Evolutionary conservation across 352 stramenopile genomes (phyloP).

Genomic region (Globisporangium barbulae): DNA sequence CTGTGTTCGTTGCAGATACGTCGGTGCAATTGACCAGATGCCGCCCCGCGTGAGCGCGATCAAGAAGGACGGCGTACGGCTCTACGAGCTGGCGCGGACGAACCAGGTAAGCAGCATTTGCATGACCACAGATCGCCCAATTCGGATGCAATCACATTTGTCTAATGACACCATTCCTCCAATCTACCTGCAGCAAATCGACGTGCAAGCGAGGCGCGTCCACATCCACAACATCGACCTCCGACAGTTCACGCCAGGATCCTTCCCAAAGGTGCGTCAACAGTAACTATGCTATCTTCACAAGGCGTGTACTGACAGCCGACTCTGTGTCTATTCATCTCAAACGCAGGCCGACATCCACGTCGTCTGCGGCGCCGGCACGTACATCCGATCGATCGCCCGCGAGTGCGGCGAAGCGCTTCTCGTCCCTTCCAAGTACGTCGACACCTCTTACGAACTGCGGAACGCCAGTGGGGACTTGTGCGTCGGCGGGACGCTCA

Average conservation of each 20-base stretch:
- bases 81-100: constrained; percentile 68
- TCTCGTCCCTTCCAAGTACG: constrained; percentile 25
- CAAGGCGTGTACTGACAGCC: background rate
- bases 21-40: constrained; percentile 72
- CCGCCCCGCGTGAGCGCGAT: constrained; percentile 79
- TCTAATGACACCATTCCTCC: background rate
- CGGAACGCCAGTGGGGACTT: constrained; percentile 33
- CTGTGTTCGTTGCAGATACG: constrained; percentile 40
- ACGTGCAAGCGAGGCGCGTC: constrained; percentile 57
- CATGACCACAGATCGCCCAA: background rate
- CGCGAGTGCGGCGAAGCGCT: constrained; percentile 77
- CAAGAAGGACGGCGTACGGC: constrained; percentile 69
- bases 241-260: constrained; percentile 37
- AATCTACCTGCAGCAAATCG: constrained; percentile 33
- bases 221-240: constrained; percentile 63
- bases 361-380: constrained; percentile 69
- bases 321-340: background rate
- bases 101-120: constrained; percentile 35
- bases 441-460: constrained; percentile 23
- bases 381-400: constrained; percentile 87
- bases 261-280: constrained; percentile 59
- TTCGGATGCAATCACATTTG: background rate
- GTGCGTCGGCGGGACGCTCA: constrained; percentile 65
- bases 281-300: background rate
- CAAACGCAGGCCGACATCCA: constrained; percentile 33